Evolutionary conservation across 345 rosid species (phyloP), one percentile per base, ranked within the genome.

Genomic region (Eucalyptus camaldulensis): DNA sequence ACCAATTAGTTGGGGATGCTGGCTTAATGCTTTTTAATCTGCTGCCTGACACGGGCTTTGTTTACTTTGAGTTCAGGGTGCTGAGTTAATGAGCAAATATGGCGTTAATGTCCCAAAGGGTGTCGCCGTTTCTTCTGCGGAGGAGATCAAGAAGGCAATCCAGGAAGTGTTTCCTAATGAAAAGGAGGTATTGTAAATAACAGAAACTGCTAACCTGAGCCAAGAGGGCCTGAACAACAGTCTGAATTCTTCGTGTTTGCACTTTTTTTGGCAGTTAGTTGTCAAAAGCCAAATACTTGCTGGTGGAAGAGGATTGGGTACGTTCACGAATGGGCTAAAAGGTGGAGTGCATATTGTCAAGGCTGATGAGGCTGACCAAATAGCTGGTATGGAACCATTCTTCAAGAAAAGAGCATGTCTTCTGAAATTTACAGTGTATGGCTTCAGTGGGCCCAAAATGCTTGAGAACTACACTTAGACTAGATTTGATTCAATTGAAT

Each of bases 221-320:
- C 15, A 60, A 58, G 62, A 87, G 47, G 88, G 47, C 60, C 17
- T 58, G 62, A 22, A 51, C 29, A 19, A 43, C 7, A 10, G 44
- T 43, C 40, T 31, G 12, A 86, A 31, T 33, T 40, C 85, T 43
- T 76, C 9, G 0, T 76, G 24, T 43, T 7, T 14, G 88, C 49
- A 10, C 47, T 51, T 54, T 22, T 8, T 90, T 91, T 86, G 92
- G 92, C 93, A 98, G 99, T 80, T 98, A 92, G 99, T 96, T 56
- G 99, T 97, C 90, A 98, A 98, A 93, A 98, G 99, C 90, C 99
- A 97, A 93, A 93, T 98, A 93, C 93, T 98, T 95, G 99, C 99
- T 80, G 99, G 99, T 89, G 99, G 99, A 37, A 94, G 99, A 93
- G 99, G 99, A 81, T 92, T 98, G 87, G 99, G 99, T 86, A 96